Base-by-base conservation (phyloP, 192 early-diverging fungal species). In the Neocallimastix lanati region DNA sequence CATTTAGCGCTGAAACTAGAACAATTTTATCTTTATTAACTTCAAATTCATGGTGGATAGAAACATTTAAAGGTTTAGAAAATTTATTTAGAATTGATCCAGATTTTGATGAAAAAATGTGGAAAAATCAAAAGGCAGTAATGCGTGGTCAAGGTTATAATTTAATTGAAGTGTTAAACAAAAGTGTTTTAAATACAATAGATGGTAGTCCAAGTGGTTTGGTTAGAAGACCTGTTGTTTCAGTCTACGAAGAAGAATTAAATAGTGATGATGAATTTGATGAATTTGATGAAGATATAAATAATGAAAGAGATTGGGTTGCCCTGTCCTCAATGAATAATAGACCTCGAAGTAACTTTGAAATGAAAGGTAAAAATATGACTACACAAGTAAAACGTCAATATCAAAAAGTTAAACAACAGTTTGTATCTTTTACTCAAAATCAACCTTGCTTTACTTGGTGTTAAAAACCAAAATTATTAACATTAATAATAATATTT, bases 121-220 rank as follows among this genome's bases (percentile, higher is more conserved):
- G 92, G 86, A 77, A 87, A 28, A 88, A 85, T 80, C 95, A 97
- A 80, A 89, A 93, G 81, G 88, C 93, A 0, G 93, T 96, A 3
- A 85, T 96, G 40, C 90, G 94, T 28, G 95, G 94, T 0, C 93
- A 96, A 84, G 93, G 91, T 2, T 95, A 89, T 84, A 96, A 96
- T 82, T 86, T 96, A 79, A 91, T 93, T 0, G 88, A 94, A 76
- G 86, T 88, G 1, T 83, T 96, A 18, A 85, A 87, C 13, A 84
- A 87, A n/a, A 58, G 78, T 40, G 88, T 83, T 80, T 76, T 83
- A 28, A 84, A 76, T 29, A 87, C 89, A 67, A 81, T 83, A 28
- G 81, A 84, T n/a, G 84, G 85, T 15, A 77, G 77, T 77, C 89
- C 89, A 25, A 86, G 80, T 38, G 83, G 78, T 2, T 82, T 90